Evolutionary conservation across 1,284 basidiomycete genomes (phyloP).

Genomic region (Apiotrichum gamsii): DNA sequence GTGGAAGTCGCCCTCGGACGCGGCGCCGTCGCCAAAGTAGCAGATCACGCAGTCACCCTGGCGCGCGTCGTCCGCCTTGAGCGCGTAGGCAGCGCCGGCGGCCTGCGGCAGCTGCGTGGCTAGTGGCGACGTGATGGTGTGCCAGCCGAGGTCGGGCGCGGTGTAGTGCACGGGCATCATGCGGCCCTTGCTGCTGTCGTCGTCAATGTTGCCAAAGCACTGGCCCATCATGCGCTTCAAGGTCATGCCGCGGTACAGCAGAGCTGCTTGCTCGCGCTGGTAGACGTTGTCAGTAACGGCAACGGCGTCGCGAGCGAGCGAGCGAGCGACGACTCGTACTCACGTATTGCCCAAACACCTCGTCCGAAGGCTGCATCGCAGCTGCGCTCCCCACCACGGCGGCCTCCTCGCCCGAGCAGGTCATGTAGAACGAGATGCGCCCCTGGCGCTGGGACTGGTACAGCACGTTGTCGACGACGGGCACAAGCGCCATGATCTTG

Average conservation of each 20-base stretch:
- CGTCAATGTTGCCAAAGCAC: constrained; percentile 78
- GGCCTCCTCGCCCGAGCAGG: constrained; percentile 82
- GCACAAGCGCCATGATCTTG: constrained; percentile 74
- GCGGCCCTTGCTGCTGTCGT: constrained; percentile 73
- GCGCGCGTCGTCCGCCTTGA: constrained; percentile 70
- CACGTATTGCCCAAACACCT: constrained; percentile 57
- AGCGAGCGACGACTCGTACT: constrained; percentile 7
- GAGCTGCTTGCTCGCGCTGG: constrained; percentile 84
- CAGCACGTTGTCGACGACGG: constrained; percentile 76
- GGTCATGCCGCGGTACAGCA: constrained; percentile 78
- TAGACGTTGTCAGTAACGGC: background rate
- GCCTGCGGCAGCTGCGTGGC: constrained; percentile 95
- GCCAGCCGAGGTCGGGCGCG: constrained; percentile 75
- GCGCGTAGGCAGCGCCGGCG: constrained; percentile 83
- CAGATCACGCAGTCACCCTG: constrained; percentile 76
- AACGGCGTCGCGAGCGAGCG: background rate
- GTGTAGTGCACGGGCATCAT: constrained; percentile 92
- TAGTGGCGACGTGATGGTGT: constrained; percentile 89
- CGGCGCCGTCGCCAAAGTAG: constrained; percentile 72
- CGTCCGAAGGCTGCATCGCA: constrained; percentile 73
- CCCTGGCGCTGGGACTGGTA: constrained; percentile 91
- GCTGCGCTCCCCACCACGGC: constrained; percentile 85
- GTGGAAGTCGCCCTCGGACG: constrained; percentile 55
- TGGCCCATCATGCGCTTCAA: constrained; percentile 73
- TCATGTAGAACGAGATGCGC: constrained; percentile 79